phyloP scores from a whole-genome alignment of 1,284 basidiomycete species.

The Ustilago tritici region DNA sequence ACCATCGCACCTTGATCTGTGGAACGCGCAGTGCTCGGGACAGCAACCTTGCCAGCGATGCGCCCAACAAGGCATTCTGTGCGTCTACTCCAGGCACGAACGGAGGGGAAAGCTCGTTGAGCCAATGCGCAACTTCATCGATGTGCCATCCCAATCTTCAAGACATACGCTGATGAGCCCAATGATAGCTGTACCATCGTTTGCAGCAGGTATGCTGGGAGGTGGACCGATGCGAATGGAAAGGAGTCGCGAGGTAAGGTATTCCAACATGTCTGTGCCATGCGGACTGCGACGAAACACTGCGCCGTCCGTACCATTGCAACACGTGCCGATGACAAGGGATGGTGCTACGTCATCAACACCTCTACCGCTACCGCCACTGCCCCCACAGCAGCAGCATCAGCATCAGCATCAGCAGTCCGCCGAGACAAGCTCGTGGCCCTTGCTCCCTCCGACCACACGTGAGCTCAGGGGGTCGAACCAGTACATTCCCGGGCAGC shows the following conservation, averaged over 20 bases:
- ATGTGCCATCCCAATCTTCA: slow-evolving; percentile 11
- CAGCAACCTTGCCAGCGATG: slow-evolving; percentile 43
- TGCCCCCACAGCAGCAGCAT: background rate
- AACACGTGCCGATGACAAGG: background rate
- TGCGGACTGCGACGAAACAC: slow-evolving; percentile 22
- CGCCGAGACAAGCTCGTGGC: background rate
- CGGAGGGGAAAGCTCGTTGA: slow-evolving; percentile 15
- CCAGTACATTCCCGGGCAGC: background rate
- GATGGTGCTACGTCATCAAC: background rate
- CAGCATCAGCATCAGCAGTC: background rate
- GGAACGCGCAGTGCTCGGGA: slow-evolving; percentile 31
- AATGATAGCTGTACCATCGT: background rate
- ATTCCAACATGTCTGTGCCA: slow-evolving; percentile 14
- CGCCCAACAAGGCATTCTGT: slow-evolving; percentile 35
- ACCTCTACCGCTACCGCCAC: background rate
- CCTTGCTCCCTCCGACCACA: background rate
- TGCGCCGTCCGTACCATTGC: background rate
- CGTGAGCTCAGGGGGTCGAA: background rate
- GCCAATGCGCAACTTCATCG: slow-evolving; percentile 2
- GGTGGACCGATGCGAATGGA: slow-evolving; percentile 21
- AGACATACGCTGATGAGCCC: background rate
- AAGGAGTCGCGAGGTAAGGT: slow-evolving; percentile 9
- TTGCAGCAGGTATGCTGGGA: background rate
- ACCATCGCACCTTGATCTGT: background rate
- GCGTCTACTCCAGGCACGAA: slow-evolving; percentile 29